Base-by-base conservation (phyloP, 768 basidiomycete genomes). In the Russula foetens region DNA sequence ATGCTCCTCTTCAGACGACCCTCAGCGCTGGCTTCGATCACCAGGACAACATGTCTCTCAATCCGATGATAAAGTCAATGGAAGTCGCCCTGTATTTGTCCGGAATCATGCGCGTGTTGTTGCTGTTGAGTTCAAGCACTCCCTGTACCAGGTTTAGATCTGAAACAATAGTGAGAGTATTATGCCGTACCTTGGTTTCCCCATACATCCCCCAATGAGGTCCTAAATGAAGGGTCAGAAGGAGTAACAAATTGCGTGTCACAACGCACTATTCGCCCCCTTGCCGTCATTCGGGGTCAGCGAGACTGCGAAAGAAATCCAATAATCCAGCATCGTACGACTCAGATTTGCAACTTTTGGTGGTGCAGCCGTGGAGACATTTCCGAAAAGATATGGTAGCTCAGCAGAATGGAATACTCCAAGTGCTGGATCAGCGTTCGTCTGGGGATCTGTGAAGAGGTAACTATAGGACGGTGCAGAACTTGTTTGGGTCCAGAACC, bases 221-320 rank as follows among this genome's bases (percentile, higher is more conserved):
- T 54, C 53, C 53, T 54, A 9, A 44, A 31, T 21, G 21, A 29
- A 14, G 60, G 24, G 24, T 41, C 14, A 41, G 4, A 31, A 31
- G 41, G 28, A 4, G 7, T 12, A 28, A n/a, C 35, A 35, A 35
- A 2, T 33, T 45, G 45, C 7, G 11, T 15, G n/a, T 51, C 31
- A 17, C 5, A 26, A 56, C 68, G 47, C 57, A 77, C 76, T 74
- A 7, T 58, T 46, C 31, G 67, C 50, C 15, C 77, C 78, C n/a
- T 65, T 70, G 5, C 75, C 74, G 50, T 41, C 39, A 12, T 41
- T 41, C 17, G 39, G 39, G 17, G 14, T 19, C 39, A 79, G 66
- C 26, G 74, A 75, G 1, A 73, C 75, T 1, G 75, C 75, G 55
- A 79, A 79, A 0, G 78, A 79, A 21, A 79, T 66, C 78, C 77